Evolutionary conservation across 345 rosid genomes (phyloP).

Genomic region (Erucastrum elatum): DNA sequence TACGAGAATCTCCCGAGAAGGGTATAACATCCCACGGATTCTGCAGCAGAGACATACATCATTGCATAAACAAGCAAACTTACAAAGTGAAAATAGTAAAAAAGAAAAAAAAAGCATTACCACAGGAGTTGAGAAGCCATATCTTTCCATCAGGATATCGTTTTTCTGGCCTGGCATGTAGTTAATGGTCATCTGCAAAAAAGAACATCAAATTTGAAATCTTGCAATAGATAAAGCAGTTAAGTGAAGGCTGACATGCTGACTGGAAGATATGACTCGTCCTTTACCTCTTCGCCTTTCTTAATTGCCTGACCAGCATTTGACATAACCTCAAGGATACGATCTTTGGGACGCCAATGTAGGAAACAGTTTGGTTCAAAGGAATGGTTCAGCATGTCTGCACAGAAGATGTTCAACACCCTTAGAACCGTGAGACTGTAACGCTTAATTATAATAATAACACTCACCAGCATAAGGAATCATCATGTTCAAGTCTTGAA

Average conservation of each 20-base stretch:
- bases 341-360: constrained; percentile 95
- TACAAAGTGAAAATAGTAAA: background rate
- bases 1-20: constrained; percentile 68
- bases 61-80: constrained; percentile 2
- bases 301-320: constrained; percentile 79
- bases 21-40: constrained; percentile 85
- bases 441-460: background rate
- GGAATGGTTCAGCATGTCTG: constrained; percentile 96
- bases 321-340: constrained; percentile 96
- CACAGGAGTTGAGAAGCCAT: constrained; percentile 88
- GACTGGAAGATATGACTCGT: no score
- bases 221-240: background rate
- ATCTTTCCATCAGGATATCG: constrained; percentile 74
- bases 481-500: constrained; percentile 87
- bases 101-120: constrained; percentile 43
- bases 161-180: constrained; percentile 71
- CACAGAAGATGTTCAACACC: constrained; percentile 21
- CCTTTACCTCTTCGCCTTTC: constrained; percentile 83
- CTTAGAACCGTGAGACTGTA: background rate
- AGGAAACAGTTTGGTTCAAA: constrained; percentile 87
- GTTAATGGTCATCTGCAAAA: constrained; percentile 75
- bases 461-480: constrained; percentile 88
- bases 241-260: constrained; percentile 16
- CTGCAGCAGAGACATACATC: constrained; percentile 45
- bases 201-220: background rate